Base-by-base conservation (phyloP, 306 rosid genomes). In the Pterocarpus santalinus region DNA sequence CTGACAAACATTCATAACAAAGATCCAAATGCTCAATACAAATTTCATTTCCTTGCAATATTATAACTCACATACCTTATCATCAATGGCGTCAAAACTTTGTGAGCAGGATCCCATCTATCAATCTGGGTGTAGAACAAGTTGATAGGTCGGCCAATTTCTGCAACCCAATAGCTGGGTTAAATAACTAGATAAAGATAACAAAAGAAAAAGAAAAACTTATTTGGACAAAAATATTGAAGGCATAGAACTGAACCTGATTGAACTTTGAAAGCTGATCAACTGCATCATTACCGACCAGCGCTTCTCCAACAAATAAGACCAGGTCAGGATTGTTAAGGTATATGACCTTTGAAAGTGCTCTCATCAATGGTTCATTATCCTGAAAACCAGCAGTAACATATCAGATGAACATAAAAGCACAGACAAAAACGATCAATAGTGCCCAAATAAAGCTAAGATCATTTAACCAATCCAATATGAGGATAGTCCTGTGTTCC, bases 241-340 rank as follows among this genome's bases (percentile, higher is more conserved):
- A 39, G 65, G 68, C 36, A 36, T 63, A 79, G 69, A 77, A 63
- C 34, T 43, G 41, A 77, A 93, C 99, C 97, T 96, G 98, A 84
- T 96, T 91, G 76, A 96, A 96, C 87, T 96, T 96, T 1, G 97
- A 90, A 84, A 96, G 99, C 86, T 96, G 99, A 88, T 96, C 99
- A 76, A 96, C 99, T 4, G 97, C 99, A 81, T 96, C 99, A 75
- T 94, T 96, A 58, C 99, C 99, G 11, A 93, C 99, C 83, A 96
- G 90, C 56, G 99, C 99, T 87, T 96, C 99, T 49, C 99, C 99
- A 44, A 96, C 98, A 73, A 96, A 96, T 81, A 96, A 88, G 86
- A 96, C 95, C 43, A 96, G 91, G 86, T 96, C 99, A 6, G 99
- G 99, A 74, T 46, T 93, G 90, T 93, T 96, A 5, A 96, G 94